Base-by-base conservation (phyloP, 192 early-diverging fungal species). In the Backusella sp. region DNA sequence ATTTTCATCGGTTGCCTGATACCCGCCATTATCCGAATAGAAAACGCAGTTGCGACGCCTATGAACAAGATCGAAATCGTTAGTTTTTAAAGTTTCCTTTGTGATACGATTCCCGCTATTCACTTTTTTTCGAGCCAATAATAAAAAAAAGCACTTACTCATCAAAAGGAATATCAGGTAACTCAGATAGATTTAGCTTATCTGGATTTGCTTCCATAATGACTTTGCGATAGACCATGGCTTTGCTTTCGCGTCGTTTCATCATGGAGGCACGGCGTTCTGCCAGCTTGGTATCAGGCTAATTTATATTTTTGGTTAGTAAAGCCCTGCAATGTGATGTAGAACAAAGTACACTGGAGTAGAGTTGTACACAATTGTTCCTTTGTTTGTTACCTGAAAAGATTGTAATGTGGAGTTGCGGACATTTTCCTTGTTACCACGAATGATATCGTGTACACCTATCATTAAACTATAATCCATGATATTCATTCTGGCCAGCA, bases 381-480 rank as follows among this genome's bases (percentile, higher is more conserved):
- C 6, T 30, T 46, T 28, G 37, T 83, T 68, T 28, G 56, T 80
- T 6, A 82, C 82, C 85, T 89, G 85, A 76, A 97, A 96, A 34
- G 95, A 92, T 19, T 92, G 87, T 36, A 99, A 88, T 19, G 96
- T 96, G 37, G 91, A 91, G 84, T 99, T 95, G 79, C 97, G 93
- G 72, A 99, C 94, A 79, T 95, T 95, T 75, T 95, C 91, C 32
- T 88, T 88, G 80, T 98, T 97, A 35, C 96, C 96, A 52, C 92
- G 90, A 19, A 89, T 86, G 42, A 94, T 87, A 75, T 99, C 94
- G 79, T 98, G 97, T 30, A 96, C 88, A n/a, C 98, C 98, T 68
- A 99, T 85, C 35, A 99, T 84, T 49, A 99, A 88, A 77, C 96
- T 97, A 84, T 99, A 99, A 86, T 99, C 98, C 98, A 99, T 80